A percentile compares a stretch with the other conserved stretches of the same genome.
Conservation (phyloP, 176 grass and related monocot species). For the Oryza rufipogon region DNA sequence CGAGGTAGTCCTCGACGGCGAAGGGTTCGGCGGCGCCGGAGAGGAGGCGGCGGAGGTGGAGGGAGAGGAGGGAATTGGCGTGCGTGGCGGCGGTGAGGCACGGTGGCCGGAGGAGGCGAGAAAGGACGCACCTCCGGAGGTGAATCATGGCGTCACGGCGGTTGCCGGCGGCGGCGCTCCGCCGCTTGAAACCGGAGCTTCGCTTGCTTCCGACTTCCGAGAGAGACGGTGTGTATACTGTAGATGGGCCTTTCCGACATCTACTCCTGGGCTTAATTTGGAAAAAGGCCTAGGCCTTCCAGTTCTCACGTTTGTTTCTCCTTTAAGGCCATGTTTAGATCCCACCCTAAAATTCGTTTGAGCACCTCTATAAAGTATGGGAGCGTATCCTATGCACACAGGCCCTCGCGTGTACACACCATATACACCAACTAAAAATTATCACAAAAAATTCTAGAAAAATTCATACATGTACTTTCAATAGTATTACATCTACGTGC, state of each 20-base stretch:
- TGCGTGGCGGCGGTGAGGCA: not conserved
- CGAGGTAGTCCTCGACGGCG: conserved; percentile 41
- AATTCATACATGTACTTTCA: no score
- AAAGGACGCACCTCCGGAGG: not conserved
- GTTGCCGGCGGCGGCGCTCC: not conserved
- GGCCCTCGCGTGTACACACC: no score
- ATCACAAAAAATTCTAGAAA: no score
- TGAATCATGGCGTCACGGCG: conserved; percentile 20
- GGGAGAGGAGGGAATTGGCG: not conserved
- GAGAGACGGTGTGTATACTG: not conserved
- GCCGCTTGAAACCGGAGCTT: not conserved
- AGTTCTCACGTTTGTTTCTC: not conserved
- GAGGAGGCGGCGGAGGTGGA: conserved; percentile 9
- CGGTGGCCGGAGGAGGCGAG: not conserved
- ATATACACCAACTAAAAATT: no score
- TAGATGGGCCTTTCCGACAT: not conserved
- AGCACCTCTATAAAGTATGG: no score
- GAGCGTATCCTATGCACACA: no score
- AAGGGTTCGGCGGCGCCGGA: conserved; percentile 5
- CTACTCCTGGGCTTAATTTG: not conserved
- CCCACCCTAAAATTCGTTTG: no score
- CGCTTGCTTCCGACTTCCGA: not conserved
- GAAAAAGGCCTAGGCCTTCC: not conserved
- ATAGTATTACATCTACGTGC: no score
- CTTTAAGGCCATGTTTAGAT: no score